Conservation (phyloP, 2,329 filamentous ascomycete genomes). For the Daldinia sp. region DNA sequence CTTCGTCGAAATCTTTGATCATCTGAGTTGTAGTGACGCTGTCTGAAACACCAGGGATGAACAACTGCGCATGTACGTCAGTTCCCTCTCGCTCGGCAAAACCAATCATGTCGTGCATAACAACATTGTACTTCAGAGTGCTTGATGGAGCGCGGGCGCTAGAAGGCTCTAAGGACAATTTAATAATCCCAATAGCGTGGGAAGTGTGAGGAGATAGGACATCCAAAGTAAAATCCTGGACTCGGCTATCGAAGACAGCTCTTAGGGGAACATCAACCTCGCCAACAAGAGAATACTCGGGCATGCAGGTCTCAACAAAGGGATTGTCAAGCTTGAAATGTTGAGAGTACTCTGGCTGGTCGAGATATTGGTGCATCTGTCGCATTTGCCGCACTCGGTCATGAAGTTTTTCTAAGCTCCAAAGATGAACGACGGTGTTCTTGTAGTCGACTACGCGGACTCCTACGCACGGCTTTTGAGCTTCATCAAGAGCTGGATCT, state of each 20-base stretch:
- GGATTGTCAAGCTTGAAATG: conserved; percentile 94
- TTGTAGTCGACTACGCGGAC: conserved; percentile 93
- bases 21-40: conserved; percentile 96
- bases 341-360: conserved; percentile 92
- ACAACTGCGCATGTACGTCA: conserved; percentile 96
- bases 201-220: conserved; percentile 93
- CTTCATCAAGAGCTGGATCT: conserved; percentile 82
- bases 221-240: conserved; percentile 93
- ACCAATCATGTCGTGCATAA: conserved; percentile 95
- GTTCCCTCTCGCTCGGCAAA: conserved; percentile 97
- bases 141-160: conserved; percentile 91
- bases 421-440: conserved; percentile 86
- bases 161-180: conserved; percentile 91
- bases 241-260: conserved; percentile 92
- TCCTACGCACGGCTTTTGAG: conserved; percentile 89
- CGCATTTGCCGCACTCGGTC: conserved; percentile 91
- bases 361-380: conserved; percentile 95
- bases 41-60: conserved; percentile 89
- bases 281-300: conserved; percentile 90
- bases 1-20: conserved; percentile 93
- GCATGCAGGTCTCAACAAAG: conserved; percentile 91
- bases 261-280: conserved; percentile 92
- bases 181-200: conserved; percentile 89
- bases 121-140: conserved; percentile 97
- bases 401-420: conserved; percentile 93